Evolutionary conservation across 2,329 filamentous ascomycete genomes (phyloP).

Genomic region (Nothophaeocryptopus gaeumannii): DNA sequence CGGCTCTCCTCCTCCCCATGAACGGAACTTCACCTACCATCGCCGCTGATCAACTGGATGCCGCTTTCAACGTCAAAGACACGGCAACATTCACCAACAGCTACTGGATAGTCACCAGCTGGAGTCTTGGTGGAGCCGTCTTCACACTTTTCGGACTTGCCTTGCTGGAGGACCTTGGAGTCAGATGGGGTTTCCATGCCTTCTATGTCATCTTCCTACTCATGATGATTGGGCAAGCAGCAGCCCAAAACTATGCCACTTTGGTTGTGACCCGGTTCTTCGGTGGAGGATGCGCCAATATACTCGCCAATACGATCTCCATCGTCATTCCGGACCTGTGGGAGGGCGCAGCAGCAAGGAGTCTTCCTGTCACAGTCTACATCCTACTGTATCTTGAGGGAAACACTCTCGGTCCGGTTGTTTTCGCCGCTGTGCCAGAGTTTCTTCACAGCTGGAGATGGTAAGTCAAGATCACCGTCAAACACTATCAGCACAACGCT

Average conservation of each 20-base stretch:
- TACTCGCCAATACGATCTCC: constrained; percentile 37
- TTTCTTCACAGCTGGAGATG: constrained; percentile 36
- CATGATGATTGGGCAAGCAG: constrained; percentile 40
- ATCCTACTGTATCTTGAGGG: constrained; percentile 36
- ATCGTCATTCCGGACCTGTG: constrained; percentile 41
- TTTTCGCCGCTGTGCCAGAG: constrained; percentile 36
- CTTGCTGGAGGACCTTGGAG: constrained; percentile 39
- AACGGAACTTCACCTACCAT: constrained; percentile 40
- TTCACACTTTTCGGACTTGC: constrained; percentile 38
- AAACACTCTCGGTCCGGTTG: constrained; percentile 36
- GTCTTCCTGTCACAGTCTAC: constrained; percentile 37
- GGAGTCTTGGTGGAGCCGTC: constrained; percentile 38
- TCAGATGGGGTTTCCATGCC: constrained; percentile 30
- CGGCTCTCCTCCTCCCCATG: constrained; percentile 35
- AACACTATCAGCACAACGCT: not conserved
- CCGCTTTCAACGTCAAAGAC: constrained; percentile 35
- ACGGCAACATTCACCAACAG: constrained; percentile 37
- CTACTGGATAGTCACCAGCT: constrained; percentile 39
- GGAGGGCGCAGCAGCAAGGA: constrained; percentile 32
- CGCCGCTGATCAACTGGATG: constrained; percentile 34
- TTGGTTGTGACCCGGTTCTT: constrained; percentile 39
- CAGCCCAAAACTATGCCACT: constrained; percentile 40
- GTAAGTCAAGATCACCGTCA: constrained; percentile 7
- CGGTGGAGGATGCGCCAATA: constrained; percentile 36
- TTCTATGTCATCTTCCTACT: constrained; percentile 37